Percentiles rank a stretch among this genome's conserved stretches.
phyloP scores from a whole-genome alignment of 2,329 filamentous ascomycete species.

The Clonostachys byssicola region DNA sequence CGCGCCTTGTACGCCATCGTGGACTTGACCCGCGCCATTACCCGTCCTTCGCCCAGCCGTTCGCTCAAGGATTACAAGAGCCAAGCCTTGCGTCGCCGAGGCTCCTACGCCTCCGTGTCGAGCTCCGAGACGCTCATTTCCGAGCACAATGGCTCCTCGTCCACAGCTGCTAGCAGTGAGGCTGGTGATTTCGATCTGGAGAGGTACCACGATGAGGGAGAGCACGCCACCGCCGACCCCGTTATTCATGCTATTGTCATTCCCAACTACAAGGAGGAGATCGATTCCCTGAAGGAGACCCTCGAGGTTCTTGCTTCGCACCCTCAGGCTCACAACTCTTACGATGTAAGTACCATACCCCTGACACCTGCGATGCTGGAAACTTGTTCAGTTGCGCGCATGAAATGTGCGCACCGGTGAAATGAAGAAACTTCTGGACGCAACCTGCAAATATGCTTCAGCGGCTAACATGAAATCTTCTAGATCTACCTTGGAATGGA shows the following conservation, averaged over 20 bases:
- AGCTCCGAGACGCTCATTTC: slow-evolving; percentile 49
- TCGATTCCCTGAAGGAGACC: slow-evolving; percentile 64
- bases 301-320: slow-evolving; percentile 66
- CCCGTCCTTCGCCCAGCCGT: slow-evolving; percentile 30
- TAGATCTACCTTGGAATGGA: slow-evolving; percentile 74
- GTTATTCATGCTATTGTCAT: slow-evolving; percentile 65
- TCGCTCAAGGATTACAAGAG: slow-evolving; percentile 40
- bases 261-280: slow-evolving; percentile 72
- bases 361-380: neutral
- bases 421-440: neutral
- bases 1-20: slow-evolving; percentile 57
- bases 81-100: slow-evolving; percentile 40
- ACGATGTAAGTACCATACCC: slow-evolving; percentile 57
- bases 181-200: slow-evolving; percentile 41
- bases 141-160: slow-evolving; percentile 27
- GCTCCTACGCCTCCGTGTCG: slow-evolving; percentile 49
- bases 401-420: neutral
- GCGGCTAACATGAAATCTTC: too few species aligned
- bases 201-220: slow-evolving; percentile 36
- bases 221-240: slow-evolving; percentile 16
- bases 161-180: slow-evolving; percentile 44
- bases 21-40: slow-evolving; percentile 35
- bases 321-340: slow-evolving; percentile 55
- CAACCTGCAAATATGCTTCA: neutral
- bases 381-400: neutral